Conservation (phyloP, 2,329 filamentous ascomycete genomes). For the Diplodia seriata region DNA sequence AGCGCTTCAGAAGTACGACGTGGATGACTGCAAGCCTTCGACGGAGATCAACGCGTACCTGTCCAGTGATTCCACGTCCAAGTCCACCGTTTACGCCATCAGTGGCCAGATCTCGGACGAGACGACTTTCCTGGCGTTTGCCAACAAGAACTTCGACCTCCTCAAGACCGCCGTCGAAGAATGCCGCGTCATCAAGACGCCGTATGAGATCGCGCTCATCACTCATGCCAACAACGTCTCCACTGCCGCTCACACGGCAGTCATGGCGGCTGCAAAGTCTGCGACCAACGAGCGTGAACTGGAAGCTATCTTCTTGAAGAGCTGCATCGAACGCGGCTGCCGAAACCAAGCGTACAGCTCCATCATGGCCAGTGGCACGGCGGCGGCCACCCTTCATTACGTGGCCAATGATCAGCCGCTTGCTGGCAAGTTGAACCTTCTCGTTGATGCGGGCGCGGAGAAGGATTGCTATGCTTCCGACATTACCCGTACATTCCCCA, state of each 20-base stretch:
- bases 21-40: conserved; percentile 75
- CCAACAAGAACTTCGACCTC: conserved; percentile 64
- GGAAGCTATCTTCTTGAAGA: conserved; percentile 78
- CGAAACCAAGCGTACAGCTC: conserved; percentile 86
- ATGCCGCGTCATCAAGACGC: conserved; percentile 80
- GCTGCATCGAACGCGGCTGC: conserved; percentile 75
- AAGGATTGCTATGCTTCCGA: conserved; percentile 60
- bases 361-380: conserved; percentile 81
- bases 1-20: conserved; percentile 70
- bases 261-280: conserved; percentile 67
- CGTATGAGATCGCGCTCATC: conserved; percentile 85
- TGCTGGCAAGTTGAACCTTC: conserved; percentile 72
- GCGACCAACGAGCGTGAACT: conserved; percentile 82
- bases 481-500: conserved; percentile 86
- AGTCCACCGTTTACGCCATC: conserved; percentile 74
- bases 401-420: conserved; percentile 70
- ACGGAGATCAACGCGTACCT: conserved; percentile 79
- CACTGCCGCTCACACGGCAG: conserved; percentile 74
- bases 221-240: conserved; percentile 82
- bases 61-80: conserved; percentile 57
- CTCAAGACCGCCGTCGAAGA: conserved; percentile 75
- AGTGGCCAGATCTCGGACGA: conserved; percentile 75
- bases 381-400: conserved; percentile 73
- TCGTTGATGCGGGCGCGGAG: conserved; percentile 79
- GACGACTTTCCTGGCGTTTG: conserved; percentile 74